phyloP scores from a whole-genome alignment of 345 rosid genomes.

The Trapa bicornis region DNA sequence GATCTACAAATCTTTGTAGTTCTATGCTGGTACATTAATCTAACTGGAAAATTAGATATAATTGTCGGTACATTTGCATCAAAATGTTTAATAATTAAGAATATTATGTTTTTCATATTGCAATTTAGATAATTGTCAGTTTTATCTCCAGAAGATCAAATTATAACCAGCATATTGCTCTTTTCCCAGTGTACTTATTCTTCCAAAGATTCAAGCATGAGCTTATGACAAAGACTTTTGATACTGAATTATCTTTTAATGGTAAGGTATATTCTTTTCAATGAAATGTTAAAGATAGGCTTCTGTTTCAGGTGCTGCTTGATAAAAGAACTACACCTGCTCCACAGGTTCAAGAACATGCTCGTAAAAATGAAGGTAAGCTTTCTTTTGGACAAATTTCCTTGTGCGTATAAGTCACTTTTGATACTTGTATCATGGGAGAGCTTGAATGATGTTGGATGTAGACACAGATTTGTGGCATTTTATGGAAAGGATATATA shows the following conservation, averaged over 20 bases:
- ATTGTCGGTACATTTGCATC: not conserved
- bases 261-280: no score
- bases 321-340: constrained; percentile 22
- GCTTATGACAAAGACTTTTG: no score
- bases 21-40: not conserved
- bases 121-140: no score
- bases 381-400: not conserved
- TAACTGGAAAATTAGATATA: not conserved
- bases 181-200: no score
- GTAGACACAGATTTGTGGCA: not conserved
- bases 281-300: not conserved
- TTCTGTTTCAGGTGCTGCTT: constrained; percentile 20
- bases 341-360: constrained; percentile 25
- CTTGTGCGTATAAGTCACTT: not conserved
- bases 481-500: no score
- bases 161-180: no score
- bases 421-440: not conserved
- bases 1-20: not conserved
- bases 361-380: constrained; percentile 36
- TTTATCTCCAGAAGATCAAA: no score
- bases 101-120: not conserved
- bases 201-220: not conserved
- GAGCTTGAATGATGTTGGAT: not conserved
- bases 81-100: not conserved
- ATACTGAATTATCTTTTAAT: not conserved